Percentiles rank a stretch among this genome's conserved stretches.
phyloP scores from a whole-genome alignment of 306 rosid species.

The Pyrus communis region DNA sequence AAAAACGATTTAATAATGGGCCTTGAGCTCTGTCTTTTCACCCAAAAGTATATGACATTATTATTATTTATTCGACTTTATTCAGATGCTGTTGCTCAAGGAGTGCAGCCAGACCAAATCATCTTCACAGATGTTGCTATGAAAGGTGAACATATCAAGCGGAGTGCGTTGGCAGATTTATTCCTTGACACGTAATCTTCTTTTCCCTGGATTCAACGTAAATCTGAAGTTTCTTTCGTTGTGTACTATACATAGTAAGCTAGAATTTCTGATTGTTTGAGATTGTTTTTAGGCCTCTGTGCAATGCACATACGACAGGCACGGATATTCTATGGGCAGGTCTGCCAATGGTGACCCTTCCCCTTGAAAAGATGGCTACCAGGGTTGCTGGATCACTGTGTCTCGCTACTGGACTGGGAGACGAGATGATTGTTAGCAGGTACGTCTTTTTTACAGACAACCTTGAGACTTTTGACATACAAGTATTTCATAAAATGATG shows the following conservation, averaged over 20 bases:
- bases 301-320: slow-evolving; percentile 99
- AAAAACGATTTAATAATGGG: not conserved
- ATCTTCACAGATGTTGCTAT: slow-evolving; percentile 95
- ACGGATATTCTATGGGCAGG: slow-evolving; percentile 98
- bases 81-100: slow-evolving; percentile 86
- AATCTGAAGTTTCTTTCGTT: not conserved
- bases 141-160: slow-evolving; percentile 92
- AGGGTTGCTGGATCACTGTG: slow-evolving; percentile 99
- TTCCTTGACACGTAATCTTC: slow-evolving; percentile 83
- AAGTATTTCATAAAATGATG: too few relatives aligned
- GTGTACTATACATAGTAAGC: not conserved
- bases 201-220: not conserved
- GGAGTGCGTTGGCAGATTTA: slow-evolving; percentile 86
- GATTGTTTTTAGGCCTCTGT: slow-evolving; percentile 62
- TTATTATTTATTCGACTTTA: slow-evolving; percentile 5
- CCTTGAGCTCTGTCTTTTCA: not conserved
- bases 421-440: slow-evolving; percentile 96
- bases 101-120: slow-evolving; percentile 88
- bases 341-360: slow-evolving; percentile 90
- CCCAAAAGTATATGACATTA: not conserved
- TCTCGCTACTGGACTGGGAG: slow-evolving; percentile 85
- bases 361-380: slow-evolving; percentile 98
- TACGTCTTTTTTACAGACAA: not conserved
- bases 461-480: not conserved
- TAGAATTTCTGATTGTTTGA: not conserved